Base-by-base conservation (phyloP, 2,329 filamentous ascomycete genomes). In the Aspergillus sp. region DNA sequence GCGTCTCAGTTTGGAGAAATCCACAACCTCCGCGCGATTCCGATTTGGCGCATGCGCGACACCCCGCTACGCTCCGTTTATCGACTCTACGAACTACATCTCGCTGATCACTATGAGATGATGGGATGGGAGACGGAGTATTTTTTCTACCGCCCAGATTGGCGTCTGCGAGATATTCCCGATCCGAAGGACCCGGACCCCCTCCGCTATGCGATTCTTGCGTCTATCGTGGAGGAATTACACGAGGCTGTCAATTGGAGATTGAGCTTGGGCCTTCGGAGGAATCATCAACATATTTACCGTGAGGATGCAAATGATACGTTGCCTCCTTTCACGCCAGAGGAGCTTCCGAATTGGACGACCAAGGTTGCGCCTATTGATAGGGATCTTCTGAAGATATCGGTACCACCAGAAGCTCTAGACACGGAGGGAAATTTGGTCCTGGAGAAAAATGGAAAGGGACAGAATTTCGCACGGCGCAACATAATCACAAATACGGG, bases 401-500 rank as follows among this genome's bases (percentile, higher is more conserved):
- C 48, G 12, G 36, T 51, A 5, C 66, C 66, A 3, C 6, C 24
- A 6, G 57, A 59, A 2, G 39, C 51, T 2, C n/a, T 66, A 7
- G 61, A 63, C 52, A 30, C 20, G 3, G 48, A 59, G 15, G 58
- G 63, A 1, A 61, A 63, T 30, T 50, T 69, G 3, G 62, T 68
- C 3, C 62, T 68, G 1, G 64, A 68, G 34, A 39, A 54, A 7
- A 51, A 57, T 12, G 66, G 67, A 2, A 51, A 61, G 17, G 60
- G 57, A 26, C 56, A 17, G 8, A 62, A 56, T 15, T 70, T 69
- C 57, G 62, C 62, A 2, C 47, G 60, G 15, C 60, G 64, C 12
- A 68, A 70, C 50, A 66, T 70, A 18, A 51, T 70, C 34, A 68
- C 66, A 11, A 64, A 68, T 43, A 66, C 63, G 2, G 65, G 67